Percentiles rank a stretch among this genome's conserved stretches.
phyloP scores from a whole-genome alignment of 1,284 basidiomycete species.

The Cutaneotrichosporon curvatum region DNA sequence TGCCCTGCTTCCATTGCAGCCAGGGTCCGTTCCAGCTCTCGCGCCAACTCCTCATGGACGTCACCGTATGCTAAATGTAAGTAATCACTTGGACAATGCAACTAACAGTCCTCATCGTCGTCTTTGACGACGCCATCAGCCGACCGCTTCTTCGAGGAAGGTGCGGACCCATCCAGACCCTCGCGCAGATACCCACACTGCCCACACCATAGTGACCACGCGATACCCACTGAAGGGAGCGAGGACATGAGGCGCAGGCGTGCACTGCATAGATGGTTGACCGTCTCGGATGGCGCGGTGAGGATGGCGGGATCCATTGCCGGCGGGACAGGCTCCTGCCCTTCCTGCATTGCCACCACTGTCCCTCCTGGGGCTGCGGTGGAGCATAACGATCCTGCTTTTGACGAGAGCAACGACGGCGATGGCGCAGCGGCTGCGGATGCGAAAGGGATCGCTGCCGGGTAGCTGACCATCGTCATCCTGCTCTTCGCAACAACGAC shows the following conservation, averaged over 20 bases:
- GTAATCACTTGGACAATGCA: neutral
- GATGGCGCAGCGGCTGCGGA: slow-evolving; percentile 1
- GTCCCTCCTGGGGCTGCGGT: neutral
- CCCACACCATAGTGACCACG: slow-evolving; percentile 30
- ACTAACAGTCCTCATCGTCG: neutral
- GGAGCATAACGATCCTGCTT: neutral
- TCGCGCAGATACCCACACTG: slow-evolving; percentile 22
- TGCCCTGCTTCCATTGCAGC: neutral
- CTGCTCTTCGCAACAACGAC: slow-evolving; percentile 7
- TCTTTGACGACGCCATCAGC: slow-evolving; percentile 6
- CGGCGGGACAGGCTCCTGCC: slow-evolving; percentile 6
- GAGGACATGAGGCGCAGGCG: slow-evolving; percentile 13
- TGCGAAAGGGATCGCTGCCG: slow-evolving; percentile 2
- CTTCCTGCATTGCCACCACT: neutral
- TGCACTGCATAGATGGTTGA: slow-evolving; percentile 11
- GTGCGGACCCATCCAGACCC: slow-evolving; percentile 22
- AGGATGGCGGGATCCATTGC: slow-evolving; percentile 9
- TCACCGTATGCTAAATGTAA: neutral
- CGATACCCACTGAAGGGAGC: slow-evolving; percentile 19
- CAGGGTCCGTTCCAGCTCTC: slow-evolving; percentile 5
- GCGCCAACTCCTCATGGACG: slow-evolving; percentile 8
- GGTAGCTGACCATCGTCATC: slow-evolving; percentile 12
- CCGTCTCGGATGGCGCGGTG: neutral
- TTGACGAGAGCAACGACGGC: neutral
- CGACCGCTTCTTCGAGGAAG: neutral